Base-by-base conservation (phyloP, 768 basidiomycete genomes). In the Boletus vermiculosoides region DNA sequence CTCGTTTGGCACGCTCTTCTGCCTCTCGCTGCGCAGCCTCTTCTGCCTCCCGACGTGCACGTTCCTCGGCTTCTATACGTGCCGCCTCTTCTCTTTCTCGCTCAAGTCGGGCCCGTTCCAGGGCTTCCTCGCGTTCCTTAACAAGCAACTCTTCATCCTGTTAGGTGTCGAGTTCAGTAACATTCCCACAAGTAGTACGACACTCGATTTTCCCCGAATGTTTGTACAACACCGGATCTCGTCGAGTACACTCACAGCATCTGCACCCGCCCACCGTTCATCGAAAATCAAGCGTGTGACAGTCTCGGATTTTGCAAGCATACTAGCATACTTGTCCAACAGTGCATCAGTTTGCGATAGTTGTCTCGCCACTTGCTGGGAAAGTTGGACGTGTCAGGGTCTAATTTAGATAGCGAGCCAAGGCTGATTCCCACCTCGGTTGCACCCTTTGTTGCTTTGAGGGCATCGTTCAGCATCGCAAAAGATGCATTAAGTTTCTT, bases 251-350 rank as follows among this genome's bases (percentile, higher is more conserved):
- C 83, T 74, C 66, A 90, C 90, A 44, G 77, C 82, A 58, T 88
- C 86, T 39, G 84, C 87, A 2, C 90, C 90, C 52, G 81, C 74
- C 88, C 88, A 92, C 56, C 81, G 74, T 58, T 90, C 86, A 66
- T 92, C 90, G 58, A 91, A 84, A 18, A 92, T 83, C 55, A 92
- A 71, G 31, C 81, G 80, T 3, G 88, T 75, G 58, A 83, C 78
- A 15, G 83, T 79, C 69, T 91, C 90, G 2, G 89, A 88, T 67
- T 83, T 85, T 6, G 82, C 80, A 20, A 92, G 74, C 46, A 90
- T 82, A 41, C 73, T 74, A 42, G 88, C 81, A 66, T 92, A 92
- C 78, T 84, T 88, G 71, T 89, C 85, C 56, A 92, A 74, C 55
- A 92, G 73, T 1, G 80, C 81, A 63, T 92, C 84, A 0, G 90